These are phyloP conservation scores for Acacia melanoxylon DNA, from an alignment of 306 rosid genomes.

Conservation along the genomic window DNA sequence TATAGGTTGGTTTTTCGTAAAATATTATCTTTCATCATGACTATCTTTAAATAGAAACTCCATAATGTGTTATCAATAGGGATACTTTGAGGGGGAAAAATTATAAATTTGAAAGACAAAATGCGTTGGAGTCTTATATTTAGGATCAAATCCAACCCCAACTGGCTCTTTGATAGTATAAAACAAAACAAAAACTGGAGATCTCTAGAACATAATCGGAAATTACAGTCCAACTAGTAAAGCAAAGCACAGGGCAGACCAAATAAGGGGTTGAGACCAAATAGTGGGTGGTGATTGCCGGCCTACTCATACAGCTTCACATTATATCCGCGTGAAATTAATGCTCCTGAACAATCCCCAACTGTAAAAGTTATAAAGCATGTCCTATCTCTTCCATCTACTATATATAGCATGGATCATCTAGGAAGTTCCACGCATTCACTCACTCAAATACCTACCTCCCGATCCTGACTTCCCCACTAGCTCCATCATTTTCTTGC, in stretches of 20 bases:
- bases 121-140: too few species aligned
- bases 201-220: neutral
- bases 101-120: too few species aligned
- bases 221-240: conserved; percentile 14
- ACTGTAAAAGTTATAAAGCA: conserved; percentile 35
- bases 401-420: conserved; percentile 32
- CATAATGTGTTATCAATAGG: too few species aligned
- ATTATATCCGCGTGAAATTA: conserved; percentile 85
- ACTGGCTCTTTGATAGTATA: neutral
- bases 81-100: too few species aligned
- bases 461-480: neutral
- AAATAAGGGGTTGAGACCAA: conserved; percentile 7
- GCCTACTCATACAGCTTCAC: conserved; percentile 35
- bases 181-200: neutral
- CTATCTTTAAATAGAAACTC: too few species aligned
- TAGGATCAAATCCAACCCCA: too few species aligned
- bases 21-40: too few species aligned
- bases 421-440: conserved; percentile 24
- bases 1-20: too few species aligned
- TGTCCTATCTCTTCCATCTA: neutral
- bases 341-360: conserved; percentile 63
- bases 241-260: neutral
- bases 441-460: conserved; percentile 18
- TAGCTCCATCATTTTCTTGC: neutral
- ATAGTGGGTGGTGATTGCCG: conserved; percentile 23